These are phyloP conservation scores for Globisporangium cylindrosporum DNA, from an alignment of 352 stramenopile species.

Conservation along the genomic window DNA sequence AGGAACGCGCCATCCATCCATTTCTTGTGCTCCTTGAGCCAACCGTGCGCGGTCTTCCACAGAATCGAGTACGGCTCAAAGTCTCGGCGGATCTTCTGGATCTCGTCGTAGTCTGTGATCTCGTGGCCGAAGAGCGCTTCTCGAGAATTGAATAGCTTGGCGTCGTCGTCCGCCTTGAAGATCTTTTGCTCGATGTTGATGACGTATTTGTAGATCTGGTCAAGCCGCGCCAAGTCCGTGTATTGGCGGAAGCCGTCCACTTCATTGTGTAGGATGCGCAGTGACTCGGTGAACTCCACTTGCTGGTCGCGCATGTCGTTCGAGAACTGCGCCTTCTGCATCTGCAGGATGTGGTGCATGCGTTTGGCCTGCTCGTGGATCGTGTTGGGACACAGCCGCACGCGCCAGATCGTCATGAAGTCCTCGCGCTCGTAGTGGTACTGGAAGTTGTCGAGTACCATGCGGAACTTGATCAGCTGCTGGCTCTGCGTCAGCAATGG, in stretches of 20 bases:
- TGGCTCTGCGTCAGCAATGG: conserved; percentile 71
- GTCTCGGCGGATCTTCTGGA: conserved; percentile 87
- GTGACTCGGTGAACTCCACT: conserved; percentile 83
- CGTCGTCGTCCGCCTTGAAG: conserved; percentile 84
- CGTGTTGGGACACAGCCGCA: conserved; percentile 84
- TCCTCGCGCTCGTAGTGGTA: conserved; percentile 86
- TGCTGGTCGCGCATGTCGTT: conserved; percentile 93
- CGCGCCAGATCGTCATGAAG: conserved; percentile 89
- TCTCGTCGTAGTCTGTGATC: conserved; percentile 90
- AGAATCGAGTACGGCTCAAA: conserved; percentile 95
- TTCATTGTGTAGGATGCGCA: conserved; percentile 86
- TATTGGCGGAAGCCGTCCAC: conserved; percentile 86
- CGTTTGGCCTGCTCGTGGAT: conserved; percentile 86
- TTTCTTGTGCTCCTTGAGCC: conserved; percentile 89
- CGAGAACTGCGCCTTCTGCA: conserved; percentile 84
- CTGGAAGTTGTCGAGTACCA: conserved; percentile 77
- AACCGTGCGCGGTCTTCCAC: conserved; percentile 91
- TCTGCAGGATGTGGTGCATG: conserved; percentile 73
- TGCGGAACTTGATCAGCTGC: conserved; percentile 75
- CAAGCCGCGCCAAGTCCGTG: conserved; percentile 79
- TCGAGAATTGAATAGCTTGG: conserved; percentile 90
- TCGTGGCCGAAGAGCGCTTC: conserved; percentile 87
- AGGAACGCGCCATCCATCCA: conserved; percentile 92
- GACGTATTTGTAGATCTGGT: conserved; percentile 88
- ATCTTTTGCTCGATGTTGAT: conserved; percentile 88